Evolutionary conservation across 139 green algal genomes (phyloP), one percentile per base, ranked within the genome.

Genomic region (Chlamydomonas sp.): DNA sequence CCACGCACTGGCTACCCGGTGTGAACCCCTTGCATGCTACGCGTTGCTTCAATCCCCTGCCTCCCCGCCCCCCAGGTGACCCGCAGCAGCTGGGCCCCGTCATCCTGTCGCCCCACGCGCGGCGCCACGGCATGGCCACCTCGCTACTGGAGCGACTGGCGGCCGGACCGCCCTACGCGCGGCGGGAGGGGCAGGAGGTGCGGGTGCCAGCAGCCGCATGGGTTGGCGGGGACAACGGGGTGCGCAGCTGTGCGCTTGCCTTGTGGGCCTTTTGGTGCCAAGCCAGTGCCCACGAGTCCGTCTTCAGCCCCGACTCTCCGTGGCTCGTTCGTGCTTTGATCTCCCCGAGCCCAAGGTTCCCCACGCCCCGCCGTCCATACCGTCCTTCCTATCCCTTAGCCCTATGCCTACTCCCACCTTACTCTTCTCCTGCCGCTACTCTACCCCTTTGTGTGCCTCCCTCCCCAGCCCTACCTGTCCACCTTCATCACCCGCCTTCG

Each of bases 401-500:
- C 16, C 75, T 58, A 57, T 66, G 5, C 75, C 58, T 12, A 9
- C 60, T 60, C 77, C 3, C 16, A 63, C 77, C 17, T 15, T 12
- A 14, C 78, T 1, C 78, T 83, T 2, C n/a, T 66, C 2, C 77
- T 18, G 2, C 14, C 60, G 31, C 15, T 7, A 60, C 61, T 5
- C 0, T 18, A 60, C 79, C 31, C 63, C 7, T 63, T 74, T 20
- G 20, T 18, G 62, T 10, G 20, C 79, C 7, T 1, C 5, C n/a
- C 69, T 18, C 66, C 10, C 60, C 60, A 16, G 78, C 69, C 79
- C n/a, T 89, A 91, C 78, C 67, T 66, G 75, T 64, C 73, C 49
- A 4, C 64, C 20, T 93, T 85, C 87, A 90, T 91, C 86, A 93
- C 90, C 83, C 92, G 92, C 90, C 91, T 98, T 75, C 80, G 97